Base-by-base conservation (phyloP, 1,139 yeast genomes). In the Yamadazyma pseudoaaseri region DNA sequence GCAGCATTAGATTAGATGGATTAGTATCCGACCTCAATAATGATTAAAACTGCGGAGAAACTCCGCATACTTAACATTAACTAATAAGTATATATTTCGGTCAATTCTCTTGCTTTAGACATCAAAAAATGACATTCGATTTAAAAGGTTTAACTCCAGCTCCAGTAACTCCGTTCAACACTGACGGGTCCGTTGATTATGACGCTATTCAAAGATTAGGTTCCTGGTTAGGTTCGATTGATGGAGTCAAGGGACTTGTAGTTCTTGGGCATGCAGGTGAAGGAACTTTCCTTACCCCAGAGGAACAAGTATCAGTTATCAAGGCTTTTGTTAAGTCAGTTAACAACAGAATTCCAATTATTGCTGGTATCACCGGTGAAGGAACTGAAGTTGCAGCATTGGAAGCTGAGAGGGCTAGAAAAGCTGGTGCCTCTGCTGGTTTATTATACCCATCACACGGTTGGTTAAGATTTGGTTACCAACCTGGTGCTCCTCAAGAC, bases 311-410 rank as follows among this genome's bases (percentile, higher is more conserved):
- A 24, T 7, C 13, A 8, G 27, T 24, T 6, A 24, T 24, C 10
- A 24, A 24, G 15, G 27, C 27, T 6, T 24, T 24, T 24, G 27
- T 24, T 5, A 24, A 24, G 15, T 24, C 27, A 13, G 27, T 24
- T 17, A 12, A 24, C 27, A 24, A 24, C 27, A 7, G 27, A 13
- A 24, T 24, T n/a, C 27, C 27, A 24, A 24, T 24, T 24, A 24
- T 24, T 6, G 27, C 27, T 24, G 27, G 27, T 24, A 24, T 24
- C 10, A 24, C 27, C 10, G 27, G 17, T 12, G 27, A 24, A 12
- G 27, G 27, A 24, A 24, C 27, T 24, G 27, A 24, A 24, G 27
- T 24, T 13, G 27, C 27, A 13, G 27, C 27, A 5, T 24, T 24
- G 15, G 27, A 24, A 24, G 27, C 27, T 5, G 15, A 24, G 15